Evolutionary conservation across 139 green algal species (phyloP), one percentile per base, ranked within the genome.

Genomic region (Micromonas pusilla): DNA sequence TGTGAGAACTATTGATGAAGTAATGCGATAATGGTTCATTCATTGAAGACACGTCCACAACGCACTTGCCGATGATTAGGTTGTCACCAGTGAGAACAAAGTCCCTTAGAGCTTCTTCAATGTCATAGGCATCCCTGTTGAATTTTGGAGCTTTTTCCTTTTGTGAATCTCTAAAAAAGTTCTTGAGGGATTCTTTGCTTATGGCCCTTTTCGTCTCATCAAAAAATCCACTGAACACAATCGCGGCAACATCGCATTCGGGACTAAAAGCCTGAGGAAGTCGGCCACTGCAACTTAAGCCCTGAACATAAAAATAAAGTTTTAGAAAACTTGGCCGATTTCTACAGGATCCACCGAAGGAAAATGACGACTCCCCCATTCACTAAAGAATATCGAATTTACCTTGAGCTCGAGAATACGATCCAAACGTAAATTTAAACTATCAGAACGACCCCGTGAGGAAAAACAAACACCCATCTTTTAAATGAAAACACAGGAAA

Each of bases 1-100:
- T 82, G 67, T 82, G 78, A 37, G 30, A 67, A 9, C 53, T 74
- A 5, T 82, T 82, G 30, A 82, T 64, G 52, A 73, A 82, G 36
- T 82, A 82, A 28, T 78, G 34, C 26, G 26, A 72, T 31, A 82
- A 5, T 32, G 65, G 62, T 9, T 28, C 2, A 1, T 62, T 62
- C 68, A 75, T 75, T 30, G 52, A 38, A 1, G 21, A 2, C 37
- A 62, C 68, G 30, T 75, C 68, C 0, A 63, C 2, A 23, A 16
- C 16, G 16, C 9, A 57, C 16, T 57, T 57, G 9, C 45, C 45
- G 9, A 57, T 57, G 45, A 57, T 9, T 16, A 57, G 45, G 45
- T 57, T 57, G 45, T 16, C 45, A 57, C 45, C 16, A 9, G 45
- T 16, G 16, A 57, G 45, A 9, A 57, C 45, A 57, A 57, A 57